Evolutionary conservation across 2,329 filamentous ascomycete species (phyloP), one percentile per base, ranked within the genome.

Genomic region (Ascochyta pisi): DNA sequence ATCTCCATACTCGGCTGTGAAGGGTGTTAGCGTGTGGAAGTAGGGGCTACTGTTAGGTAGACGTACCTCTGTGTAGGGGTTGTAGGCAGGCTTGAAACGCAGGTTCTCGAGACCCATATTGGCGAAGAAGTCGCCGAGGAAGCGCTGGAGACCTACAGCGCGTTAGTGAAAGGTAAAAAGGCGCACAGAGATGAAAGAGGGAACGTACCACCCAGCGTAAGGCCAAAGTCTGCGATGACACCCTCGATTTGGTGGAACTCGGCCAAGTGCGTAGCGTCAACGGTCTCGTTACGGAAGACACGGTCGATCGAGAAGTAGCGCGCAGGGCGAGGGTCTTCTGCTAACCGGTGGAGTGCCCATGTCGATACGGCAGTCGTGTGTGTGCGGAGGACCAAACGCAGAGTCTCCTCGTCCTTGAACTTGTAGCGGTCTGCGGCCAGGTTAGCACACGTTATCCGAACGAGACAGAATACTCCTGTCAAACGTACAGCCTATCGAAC

Each of bases 241-340:
- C 95, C 95, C 79, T 99, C 95, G 31, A 98, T 91, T 76, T 99
- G 95, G 80, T 99, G 95, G 84, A 99, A 99, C 78, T 99, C 95
- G 35, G 92, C 93, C 71, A 99, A 79, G 82, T 99, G 95, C 8
- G 95, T 99, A 13, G 93, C 93, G 72, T 99, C 95, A 55, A 99
- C 93, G 3, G 92, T 92, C 79, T 99, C 95, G 77, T 99, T 99
- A 65, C 92, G 87, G 88, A 99, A 99, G 58, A 99, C 95, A 50
- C 95, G 88, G 78, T 99, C 95, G 74, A 99, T 99, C 60, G 92
- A 96, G 83, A 99, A 99, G 82, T 96, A 98, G 60, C 93, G 88
- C n/a, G 92, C 92, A 5, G 91, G 90, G 13, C 91, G 89, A 57
- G 91, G 92, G 73, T 90, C 85, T 53, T 89, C 85, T 26, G 95